Evolutionary conservation across 495 filamentous ascomycete genomes (phyloP).

Genomic region (Hyaloscypha bicolor): DNA sequence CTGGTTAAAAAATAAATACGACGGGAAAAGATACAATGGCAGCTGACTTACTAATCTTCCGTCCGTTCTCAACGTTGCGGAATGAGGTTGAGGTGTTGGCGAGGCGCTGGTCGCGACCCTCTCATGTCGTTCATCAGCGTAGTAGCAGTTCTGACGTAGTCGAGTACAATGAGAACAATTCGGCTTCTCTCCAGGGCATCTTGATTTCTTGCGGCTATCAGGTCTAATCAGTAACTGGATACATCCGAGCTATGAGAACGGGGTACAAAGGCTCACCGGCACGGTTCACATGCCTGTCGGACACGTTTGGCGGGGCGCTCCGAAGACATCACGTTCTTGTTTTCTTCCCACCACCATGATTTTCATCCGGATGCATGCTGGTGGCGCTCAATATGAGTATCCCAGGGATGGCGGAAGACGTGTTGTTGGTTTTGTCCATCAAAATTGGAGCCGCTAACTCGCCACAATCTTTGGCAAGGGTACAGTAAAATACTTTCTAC

Average conservation of each 20-base stretch:
- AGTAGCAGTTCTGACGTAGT: conserved; percentile 45
- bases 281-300: conserved; percentile 50
- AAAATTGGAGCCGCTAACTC: too few relatives aligned
- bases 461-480: too few relatives aligned
- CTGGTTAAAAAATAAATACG: not conserved
- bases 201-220: conserved; percentile 49
- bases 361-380: not conserved
- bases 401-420: not conserved
- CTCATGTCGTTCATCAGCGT: conserved; percentile 44
- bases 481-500: not conserved
- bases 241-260: not conserved
- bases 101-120: conserved; percentile 5
- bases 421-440: not conserved
- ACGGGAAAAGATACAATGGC: not conserved
- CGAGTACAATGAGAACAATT: conserved; percentile 49
- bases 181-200: conserved; percentile 52
- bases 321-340: conserved; percentile 19
- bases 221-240: not conserved
- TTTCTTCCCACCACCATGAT: not conserved
- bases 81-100: conserved; percentile 12
- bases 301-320: conserved; percentile 46
- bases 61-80: not conserved
- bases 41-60: conserved; percentile 3
- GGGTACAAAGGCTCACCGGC: conserved; percentile 38
- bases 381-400: not conserved